phyloP scores from a whole-genome alignment of 2,329 filamentous ascomycete species.

The Aquanectria penicillioides region DNA sequence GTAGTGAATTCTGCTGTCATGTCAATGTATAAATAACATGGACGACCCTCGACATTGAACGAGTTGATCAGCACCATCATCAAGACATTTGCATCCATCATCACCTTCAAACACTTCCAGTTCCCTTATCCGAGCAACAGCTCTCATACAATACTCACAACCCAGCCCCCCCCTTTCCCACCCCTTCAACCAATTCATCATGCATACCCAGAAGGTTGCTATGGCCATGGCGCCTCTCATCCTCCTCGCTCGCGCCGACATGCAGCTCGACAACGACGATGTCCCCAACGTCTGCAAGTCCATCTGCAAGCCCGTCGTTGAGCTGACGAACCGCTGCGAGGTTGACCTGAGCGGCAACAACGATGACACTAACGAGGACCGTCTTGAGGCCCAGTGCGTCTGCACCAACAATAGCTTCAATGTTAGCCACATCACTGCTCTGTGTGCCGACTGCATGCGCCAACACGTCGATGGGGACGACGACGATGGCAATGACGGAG shows the following conservation, averaged over 20 bases:
- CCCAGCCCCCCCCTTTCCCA: neutral
- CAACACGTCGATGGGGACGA: slow-evolving; percentile 40
- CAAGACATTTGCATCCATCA: slow-evolving; percentile 1
- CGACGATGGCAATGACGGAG: slow-evolving; percentile 32
- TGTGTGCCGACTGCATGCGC: slow-evolving; percentile 51
- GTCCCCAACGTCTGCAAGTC: slow-evolving; percentile 47
- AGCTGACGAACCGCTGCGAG: slow-evolving; percentile 49
- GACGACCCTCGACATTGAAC: neutral
- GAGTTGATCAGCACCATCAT: slow-evolving; percentile 2
- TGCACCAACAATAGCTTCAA: slow-evolving; percentile 54
- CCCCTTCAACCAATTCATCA: slow-evolving; percentile 18
- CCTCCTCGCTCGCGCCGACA: slow-evolving; percentile 44
- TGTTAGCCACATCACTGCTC: slow-evolving; percentile 47
- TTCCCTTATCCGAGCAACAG: neutral
- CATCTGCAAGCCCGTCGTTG: slow-evolving; percentile 50
- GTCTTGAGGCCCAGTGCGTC: slow-evolving; percentile 51
- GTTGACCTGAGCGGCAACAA: slow-evolving; percentile 43
- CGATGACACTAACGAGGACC: slow-evolving; percentile 47
- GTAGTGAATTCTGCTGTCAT: no score
- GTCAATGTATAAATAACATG: slow-evolving; percentile 11
- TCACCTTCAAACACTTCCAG: neutral
- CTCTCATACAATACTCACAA: neutral
- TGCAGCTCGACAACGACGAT: slow-evolving; percentile 47
- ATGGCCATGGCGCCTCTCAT: slow-evolving; percentile 43
- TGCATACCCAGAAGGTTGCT: slow-evolving; percentile 44